phyloP scores from a whole-genome alignment of 257 asterid species.

The Solanum corneliomulleri region DNA sequence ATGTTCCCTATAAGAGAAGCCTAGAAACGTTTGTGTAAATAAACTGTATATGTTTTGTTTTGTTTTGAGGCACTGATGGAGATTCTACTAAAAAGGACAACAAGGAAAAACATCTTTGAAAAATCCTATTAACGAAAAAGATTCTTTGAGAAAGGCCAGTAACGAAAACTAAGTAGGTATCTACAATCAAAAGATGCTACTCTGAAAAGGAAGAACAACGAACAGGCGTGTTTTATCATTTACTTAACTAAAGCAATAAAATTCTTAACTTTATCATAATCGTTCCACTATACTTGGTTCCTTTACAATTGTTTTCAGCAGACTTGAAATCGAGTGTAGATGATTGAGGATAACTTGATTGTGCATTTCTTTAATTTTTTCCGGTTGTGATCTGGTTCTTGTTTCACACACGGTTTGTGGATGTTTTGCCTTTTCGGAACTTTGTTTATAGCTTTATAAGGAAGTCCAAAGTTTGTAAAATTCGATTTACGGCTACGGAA shows the following conservation, averaged over 20 bases:
- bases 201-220: slow-evolving; percentile 53
- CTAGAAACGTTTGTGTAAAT: no score
- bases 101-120: background rate
- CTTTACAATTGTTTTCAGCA: slow-evolving; percentile 13
- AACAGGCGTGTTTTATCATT: slow-evolving; percentile 37
- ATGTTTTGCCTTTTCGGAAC: no score
- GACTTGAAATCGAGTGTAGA: slow-evolving; percentile 62
- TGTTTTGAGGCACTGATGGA: no score
- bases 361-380: slow-evolving; percentile 38
- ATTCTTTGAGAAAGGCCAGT: background rate
- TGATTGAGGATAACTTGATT: slow-evolving; percentile 79
- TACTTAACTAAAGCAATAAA: background rate
- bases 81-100: background rate
- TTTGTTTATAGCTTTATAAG: no score
- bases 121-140: slow-evolving; percentile 2
- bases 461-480: no score
- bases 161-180: slow-evolving; percentile 10
- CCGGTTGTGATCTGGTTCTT: no score
- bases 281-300: background rate
- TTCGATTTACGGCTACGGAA: no score
- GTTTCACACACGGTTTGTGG: no score
- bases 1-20: no score
- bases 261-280: background rate
- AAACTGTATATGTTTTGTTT: no score
- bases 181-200: slow-evolving; percentile 13